A percentile compares a stretch with the other conserved stretches of the same genome.
Conservation (phyloP, 2,329 filamentous ascomycete genomes). For the Verruconis gallopava region DNA sequence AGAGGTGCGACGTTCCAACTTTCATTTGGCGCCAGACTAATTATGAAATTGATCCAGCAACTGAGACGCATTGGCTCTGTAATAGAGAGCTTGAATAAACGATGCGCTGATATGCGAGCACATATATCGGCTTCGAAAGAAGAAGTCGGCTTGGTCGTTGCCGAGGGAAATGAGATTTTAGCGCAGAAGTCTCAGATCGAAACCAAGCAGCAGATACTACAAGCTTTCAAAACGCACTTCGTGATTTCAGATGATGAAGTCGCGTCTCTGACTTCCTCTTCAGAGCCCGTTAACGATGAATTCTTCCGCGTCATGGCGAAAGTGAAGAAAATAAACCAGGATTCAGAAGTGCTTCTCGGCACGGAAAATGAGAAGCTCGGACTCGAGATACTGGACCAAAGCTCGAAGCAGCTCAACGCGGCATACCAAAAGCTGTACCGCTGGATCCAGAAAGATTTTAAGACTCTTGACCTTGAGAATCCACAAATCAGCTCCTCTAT, state of each 20-base stretch:
- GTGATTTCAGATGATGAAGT: constrained; percentile 71
- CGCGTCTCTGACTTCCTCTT: constrained; percentile 59
- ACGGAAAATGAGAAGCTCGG: constrained; percentile 82
- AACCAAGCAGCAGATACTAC: constrained; percentile 64
- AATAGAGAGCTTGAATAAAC: constrained; percentile 64
- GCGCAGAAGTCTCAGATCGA: constrained; percentile 61
- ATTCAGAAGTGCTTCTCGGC: constrained; percentile 79
- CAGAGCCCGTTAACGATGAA: constrained; percentile 68
- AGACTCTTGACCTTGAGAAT: constrained; percentile 81
- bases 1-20: constrained; percentile 43
- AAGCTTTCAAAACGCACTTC: constrained; percentile 71
- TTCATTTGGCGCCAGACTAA: not conserved
- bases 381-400: constrained; percentile 82
- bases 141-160: constrained; percentile 60
- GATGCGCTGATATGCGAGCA: constrained; percentile 65
- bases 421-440: constrained; percentile 93
- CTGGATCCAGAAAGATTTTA: constrained; percentile 92
- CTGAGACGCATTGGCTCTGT: constrained; percentile 69
- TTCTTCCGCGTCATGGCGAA: constrained; percentile 71
- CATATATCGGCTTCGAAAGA: constrained; percentile 64
- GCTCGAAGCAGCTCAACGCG: constrained; percentile 70
- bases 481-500: constrained; percentile 82
- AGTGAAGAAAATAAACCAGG: constrained; percentile 75
- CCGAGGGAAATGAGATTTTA: constrained; percentile 64
- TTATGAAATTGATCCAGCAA: constrained; percentile 50